Conservation (phyloP, 192 early-diverging fungal species). For the Geranomyces michiganensis region DNA sequence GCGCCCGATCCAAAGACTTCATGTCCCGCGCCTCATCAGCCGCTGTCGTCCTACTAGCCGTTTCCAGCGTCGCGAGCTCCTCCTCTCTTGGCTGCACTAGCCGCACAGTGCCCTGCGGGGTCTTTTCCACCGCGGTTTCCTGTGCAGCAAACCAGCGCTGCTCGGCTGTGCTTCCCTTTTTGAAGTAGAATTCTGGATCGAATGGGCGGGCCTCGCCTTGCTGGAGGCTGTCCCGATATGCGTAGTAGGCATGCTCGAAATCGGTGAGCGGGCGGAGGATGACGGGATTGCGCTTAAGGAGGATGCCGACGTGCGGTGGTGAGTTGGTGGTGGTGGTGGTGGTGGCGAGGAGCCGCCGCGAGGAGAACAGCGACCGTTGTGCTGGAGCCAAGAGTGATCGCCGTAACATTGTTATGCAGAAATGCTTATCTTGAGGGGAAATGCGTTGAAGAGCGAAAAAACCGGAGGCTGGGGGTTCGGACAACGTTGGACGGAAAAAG, state of each 20-base stretch:
- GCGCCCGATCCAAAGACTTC: constrained; percentile 74
- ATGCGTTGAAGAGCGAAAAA: too few species aligned
- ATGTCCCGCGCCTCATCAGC: constrained; percentile 68
- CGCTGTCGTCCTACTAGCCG: constrained; percentile 59
- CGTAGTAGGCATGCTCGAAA: constrained; percentile 72
- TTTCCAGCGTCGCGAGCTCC: constrained; percentile 48
- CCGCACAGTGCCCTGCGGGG: constrained; percentile 2
- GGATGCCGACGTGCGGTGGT: constrained; percentile 50
- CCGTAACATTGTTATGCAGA: too few species aligned
- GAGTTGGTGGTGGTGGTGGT: constrained; percentile 1
- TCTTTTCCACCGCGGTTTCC: constrained; percentile 14
- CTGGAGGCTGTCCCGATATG: constrained; percentile 67
- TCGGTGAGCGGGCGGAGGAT: constrained; percentile 61
- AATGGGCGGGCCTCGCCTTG: constrained; percentile 57
- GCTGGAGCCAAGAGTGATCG: too few species aligned
- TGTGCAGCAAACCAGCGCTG: constrained; percentile 55
- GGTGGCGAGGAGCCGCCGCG: not conserved
- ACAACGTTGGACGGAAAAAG: too few species aligned
- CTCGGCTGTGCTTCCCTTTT: constrained; percentile 75
- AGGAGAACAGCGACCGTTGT: too few species aligned
- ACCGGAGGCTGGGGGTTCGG: too few species aligned
- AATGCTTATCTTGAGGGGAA: too few species aligned
- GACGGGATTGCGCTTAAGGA: constrained; percentile 72
- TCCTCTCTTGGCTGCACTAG: constrained; percentile 53
- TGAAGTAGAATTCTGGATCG: constrained; percentile 74